Base-by-base conservation (phyloP, 805 yeast genomes). In the Brettanomyces sp. region DNA sequence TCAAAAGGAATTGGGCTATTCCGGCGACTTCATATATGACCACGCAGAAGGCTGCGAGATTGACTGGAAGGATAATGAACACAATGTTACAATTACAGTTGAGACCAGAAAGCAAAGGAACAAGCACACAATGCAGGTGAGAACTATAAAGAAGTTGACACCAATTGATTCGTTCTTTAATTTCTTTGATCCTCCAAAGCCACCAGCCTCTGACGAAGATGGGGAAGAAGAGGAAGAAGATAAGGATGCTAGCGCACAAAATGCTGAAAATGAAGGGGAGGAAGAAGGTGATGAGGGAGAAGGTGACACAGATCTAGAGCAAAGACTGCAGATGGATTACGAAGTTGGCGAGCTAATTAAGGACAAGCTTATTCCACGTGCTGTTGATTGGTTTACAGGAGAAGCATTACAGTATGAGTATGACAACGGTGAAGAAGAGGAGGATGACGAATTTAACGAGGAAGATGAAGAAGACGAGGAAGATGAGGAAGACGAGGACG, bases 361-460 rank as follows among this genome's bases (percentile, higher is more conserved):
- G 72, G 98, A 93, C 66, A 85, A 93, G 66, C 76, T 93, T 62
- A 82, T 93, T 51, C 97, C 98, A 51, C 81, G 96, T 62, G 98
- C 98, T 44, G 77, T 93, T 58, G 98, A 91, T 65, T 93, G 99
- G 98, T 93, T 89, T 66, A 91, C 99, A 8, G 99, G 99, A 42
- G 88, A 88, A 53, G 99, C 99, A 23, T 75, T 91, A 48, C 95
- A 85, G 47, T 85, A 77, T 60, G 83, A 77, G 53, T 78, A 71
- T 44, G 66, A 56, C 33, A 59, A 55, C 33, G 86, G 74, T 14
- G 82, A 69, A 37, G 77, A 72, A 22, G 79, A 76, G 12, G 88
- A 74, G 8, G 86, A 76, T 14, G 78, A 70, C 21, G 82, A 73
- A 3, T 82, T 74, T 4, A 81, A 75, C 11, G 80, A 69, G 3